Conservation (phyloP, 768 basidiomycete genomes). For the Panus rudis region DNA sequence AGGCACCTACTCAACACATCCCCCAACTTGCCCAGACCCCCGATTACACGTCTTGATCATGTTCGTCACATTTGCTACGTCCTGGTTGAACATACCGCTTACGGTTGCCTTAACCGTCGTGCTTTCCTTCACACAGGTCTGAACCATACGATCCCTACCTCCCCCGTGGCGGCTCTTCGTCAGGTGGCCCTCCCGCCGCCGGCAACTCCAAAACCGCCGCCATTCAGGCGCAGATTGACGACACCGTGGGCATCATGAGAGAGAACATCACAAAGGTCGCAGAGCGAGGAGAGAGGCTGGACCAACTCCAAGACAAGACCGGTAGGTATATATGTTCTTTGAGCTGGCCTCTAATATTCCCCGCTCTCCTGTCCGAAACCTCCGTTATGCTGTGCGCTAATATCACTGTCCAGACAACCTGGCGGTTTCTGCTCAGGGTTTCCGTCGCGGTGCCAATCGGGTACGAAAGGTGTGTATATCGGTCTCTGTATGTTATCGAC, state of each 20-base stretch:
- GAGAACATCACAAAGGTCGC: constrained; percentile 96
- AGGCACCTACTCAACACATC: background rate
- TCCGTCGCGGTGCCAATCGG: constrained; percentile 93
- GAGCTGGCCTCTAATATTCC: no score
- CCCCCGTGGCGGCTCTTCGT: constrained; percentile 70
- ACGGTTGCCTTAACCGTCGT: background rate
- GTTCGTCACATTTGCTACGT: constrained; percentile 8
- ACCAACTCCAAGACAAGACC: constrained; percentile 96
- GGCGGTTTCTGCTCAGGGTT: constrained; percentile 97
- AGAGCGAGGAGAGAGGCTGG: constrained; percentile 90
- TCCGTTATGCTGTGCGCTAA: no score
- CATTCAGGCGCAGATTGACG: constrained; percentile 95
- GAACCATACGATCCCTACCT: constrained; percentile 85
- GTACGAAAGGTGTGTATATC: constrained; percentile 79
- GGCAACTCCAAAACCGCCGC: constrained; percentile 85
- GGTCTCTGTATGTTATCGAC: background rate
- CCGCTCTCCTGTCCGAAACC: no score
- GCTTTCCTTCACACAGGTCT: constrained; percentile 49
- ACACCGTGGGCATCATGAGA: constrained; percentile 96
- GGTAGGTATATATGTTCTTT: constrained; percentile 46
- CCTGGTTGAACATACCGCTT: background rate
- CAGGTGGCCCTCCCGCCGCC: constrained; percentile 40
- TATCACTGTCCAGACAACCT: constrained; percentile 93
- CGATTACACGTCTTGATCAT: constrained; percentile 10
- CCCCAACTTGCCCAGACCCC: constrained; percentile 3